Percentiles rank a stretch among this genome's conserved stretches.
phyloP scores from a whole-genome alignment of 192 early-diverging fungal species.

The Rhizophlyctis rosea region DNA sequence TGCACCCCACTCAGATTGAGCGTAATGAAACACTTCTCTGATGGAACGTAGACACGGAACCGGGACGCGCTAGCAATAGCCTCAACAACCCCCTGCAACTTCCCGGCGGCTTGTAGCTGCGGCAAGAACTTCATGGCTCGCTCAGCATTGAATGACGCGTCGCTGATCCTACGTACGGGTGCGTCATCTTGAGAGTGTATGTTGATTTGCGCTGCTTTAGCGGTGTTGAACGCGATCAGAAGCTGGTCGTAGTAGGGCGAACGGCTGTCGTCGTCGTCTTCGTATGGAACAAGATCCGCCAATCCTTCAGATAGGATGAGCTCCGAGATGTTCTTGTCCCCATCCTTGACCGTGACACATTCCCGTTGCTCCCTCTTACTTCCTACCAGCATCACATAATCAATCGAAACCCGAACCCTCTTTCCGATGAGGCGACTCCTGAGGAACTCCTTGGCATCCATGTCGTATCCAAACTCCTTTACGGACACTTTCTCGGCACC shows the following conservation, averaged over 20 bases:
- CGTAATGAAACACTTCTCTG: slow-evolving; percentile 77
- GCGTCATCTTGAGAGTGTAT: slow-evolving; percentile 82
- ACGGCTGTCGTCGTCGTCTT: slow-evolving; percentile 82
- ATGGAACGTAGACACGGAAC: slow-evolving; percentile 78
- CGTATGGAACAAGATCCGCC: slow-evolving; percentile 76
- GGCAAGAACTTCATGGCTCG: slow-evolving; percentile 86
- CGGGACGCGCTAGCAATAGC: slow-evolving; percentile 80
- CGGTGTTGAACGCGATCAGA: slow-evolving; percentile 75
- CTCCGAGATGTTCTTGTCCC: slow-evolving; percentile 55
- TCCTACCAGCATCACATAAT: slow-evolving; percentile 86
- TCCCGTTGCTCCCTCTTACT: slow-evolving; percentile 80
- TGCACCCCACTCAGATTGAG: slow-evolving; percentile 86
- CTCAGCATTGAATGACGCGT: slow-evolving; percentile 78
- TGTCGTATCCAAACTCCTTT: slow-evolving; percentile 74
- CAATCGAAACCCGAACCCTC: slow-evolving; percentile 68
- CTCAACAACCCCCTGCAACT: slow-evolving; percentile 79
- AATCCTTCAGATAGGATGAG: slow-evolving; percentile 53
- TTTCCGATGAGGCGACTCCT: slow-evolving; percentile 87
- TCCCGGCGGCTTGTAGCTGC: slow-evolving; percentile 73
- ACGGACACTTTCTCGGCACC: slow-evolving; percentile 64
- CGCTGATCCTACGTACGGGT: slow-evolving; percentile 67
- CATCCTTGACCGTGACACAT: slow-evolving; percentile 78
- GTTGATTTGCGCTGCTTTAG: slow-evolving; percentile 67
- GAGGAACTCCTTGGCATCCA: slow-evolving; percentile 86
- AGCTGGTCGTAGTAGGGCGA: slow-evolving; percentile 84